Percentiles rank a stretch among this genome's conserved stretches.
Conservation (phyloP, 768 basidiomycete species). For the Rhodotorula babjevae region DNA sequence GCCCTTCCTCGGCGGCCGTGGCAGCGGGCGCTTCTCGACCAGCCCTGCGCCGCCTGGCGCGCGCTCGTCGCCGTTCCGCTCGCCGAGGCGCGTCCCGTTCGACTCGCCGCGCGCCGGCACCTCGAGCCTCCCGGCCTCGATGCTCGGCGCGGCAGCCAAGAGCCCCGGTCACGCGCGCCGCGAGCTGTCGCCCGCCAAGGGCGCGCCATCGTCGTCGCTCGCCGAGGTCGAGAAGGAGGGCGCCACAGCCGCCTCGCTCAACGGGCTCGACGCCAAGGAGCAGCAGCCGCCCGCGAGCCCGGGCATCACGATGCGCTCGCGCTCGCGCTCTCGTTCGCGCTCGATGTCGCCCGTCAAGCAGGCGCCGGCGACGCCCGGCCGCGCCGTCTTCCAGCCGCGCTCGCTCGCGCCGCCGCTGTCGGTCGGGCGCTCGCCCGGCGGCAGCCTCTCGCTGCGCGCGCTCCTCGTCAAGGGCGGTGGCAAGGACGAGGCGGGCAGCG, state of each 20-base stretch:
- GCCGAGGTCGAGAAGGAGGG: neutral
- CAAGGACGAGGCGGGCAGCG: neutral
- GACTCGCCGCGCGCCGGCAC: neutral
- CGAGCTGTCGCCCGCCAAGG: neutral
- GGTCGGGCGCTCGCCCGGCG: conserved; percentile 28
- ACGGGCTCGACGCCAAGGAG: neutral
- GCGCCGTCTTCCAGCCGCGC: conserved; percentile 9
- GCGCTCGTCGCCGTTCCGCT: conserved; percentile 10
- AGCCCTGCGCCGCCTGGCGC: neutral
- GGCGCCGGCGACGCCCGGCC: conserved; percentile 2
- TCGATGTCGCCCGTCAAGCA: conserved; percentile 28
- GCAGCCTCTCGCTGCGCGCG: conserved; percentile 19
- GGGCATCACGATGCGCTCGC: neutral
- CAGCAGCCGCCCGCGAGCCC: neutral
- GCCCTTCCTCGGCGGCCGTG: conserved; percentile 2
- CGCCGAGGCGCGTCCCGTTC: conserved; percentile 16
- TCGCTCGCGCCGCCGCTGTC: conserved; percentile 10
- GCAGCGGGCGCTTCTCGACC: neutral
- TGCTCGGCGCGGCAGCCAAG: neutral
- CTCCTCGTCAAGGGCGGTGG: neutral
- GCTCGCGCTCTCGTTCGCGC: conserved; percentile 11
- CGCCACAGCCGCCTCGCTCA: neutral
- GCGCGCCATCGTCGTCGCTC: conserved; percentile 3
- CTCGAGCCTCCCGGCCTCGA: neutral
- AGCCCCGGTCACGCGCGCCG: neutral